A percentile compares a stretch with the other conserved stretches of the same genome.
phyloP scores from a whole-genome alignment of 2,329 filamentous ascomycete genomes.

The Cordyceps javanica region DNA sequence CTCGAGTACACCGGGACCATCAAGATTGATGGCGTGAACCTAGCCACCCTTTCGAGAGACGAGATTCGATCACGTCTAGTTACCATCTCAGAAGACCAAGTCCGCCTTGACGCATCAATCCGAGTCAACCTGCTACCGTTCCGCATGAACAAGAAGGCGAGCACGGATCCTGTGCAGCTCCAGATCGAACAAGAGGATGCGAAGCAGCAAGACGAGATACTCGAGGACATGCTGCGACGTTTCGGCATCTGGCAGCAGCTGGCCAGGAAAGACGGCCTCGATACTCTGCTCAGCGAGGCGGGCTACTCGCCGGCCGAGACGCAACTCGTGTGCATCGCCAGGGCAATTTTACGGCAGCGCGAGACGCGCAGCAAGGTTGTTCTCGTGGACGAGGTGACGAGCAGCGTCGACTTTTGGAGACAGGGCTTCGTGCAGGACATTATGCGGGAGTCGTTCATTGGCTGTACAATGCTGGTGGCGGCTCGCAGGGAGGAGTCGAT shows the following conservation, averaged over 20 bases:
- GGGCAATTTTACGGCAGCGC: constrained; percentile 3
- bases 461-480: constrained; percentile 5
- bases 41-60: constrained; percentile 32
- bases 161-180: neutral
- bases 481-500: neutral
- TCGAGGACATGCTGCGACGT: neutral
- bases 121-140: constrained; percentile 31
- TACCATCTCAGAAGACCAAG: constrained; percentile 40
- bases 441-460: constrained; percentile 5
- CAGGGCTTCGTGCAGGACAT: neutral
- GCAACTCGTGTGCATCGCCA: constrained; percentile 2
- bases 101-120: constrained; percentile 36
- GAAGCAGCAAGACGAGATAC: neutral
- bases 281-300: neutral
- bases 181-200: neutral
- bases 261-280: neutral
- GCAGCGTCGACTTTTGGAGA: neutral
- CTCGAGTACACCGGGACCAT: constrained; percentile 23
- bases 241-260: constrained; percentile 1
- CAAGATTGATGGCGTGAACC: constrained; percentile 34
- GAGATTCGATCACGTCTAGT: constrained; percentile 35
- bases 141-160: neutral
- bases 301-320: neutral
- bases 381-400: constrained; percentile 5
- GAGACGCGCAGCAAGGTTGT: constrained; percentile 7